Conservation (phyloP, 148 eudicot genomes). For the Rhododendron simsii region DNA sequence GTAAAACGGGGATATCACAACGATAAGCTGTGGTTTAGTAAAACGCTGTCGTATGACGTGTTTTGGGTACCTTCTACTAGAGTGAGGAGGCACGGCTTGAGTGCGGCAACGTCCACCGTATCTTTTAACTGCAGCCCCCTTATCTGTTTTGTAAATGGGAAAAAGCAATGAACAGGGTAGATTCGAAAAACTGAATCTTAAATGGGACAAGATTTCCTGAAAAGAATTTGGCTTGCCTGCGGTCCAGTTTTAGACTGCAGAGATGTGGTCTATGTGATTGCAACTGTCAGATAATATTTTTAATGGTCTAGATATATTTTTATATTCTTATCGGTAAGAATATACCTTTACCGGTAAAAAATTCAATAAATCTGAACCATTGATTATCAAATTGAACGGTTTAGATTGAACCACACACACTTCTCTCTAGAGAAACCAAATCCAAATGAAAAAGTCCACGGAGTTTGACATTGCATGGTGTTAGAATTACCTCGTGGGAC, state of each 20-base stretch:
- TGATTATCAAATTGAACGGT: too few species aligned
- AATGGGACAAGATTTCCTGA: neutral
- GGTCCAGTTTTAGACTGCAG: too few species aligned
- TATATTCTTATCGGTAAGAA: too few species aligned
- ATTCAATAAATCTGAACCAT: too few species aligned
- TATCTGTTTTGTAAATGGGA: slow-evolving; percentile 34
- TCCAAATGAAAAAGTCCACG: neutral
- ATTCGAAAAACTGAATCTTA: neutral
- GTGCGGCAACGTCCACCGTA: slow-evolving; percentile 84
- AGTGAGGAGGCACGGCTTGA: slow-evolving; percentile 76
- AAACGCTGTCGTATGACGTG: slow-evolving; percentile 22
- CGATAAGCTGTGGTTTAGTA: neutral
- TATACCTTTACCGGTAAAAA: too few species aligned
- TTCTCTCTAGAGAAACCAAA: too few species aligned
- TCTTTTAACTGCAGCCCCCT: slow-evolving; percentile 88
- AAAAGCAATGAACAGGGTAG: neutral
- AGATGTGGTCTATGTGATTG: too few species aligned
- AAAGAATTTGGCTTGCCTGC: too few species aligned
- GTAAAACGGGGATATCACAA: slow-evolving; percentile 7
- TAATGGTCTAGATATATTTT: too few species aligned
- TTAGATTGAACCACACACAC: too few species aligned
- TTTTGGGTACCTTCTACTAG: slow-evolving; percentile 69
- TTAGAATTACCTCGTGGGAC: slow-evolving; percentile 75
- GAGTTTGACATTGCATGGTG: neutral
- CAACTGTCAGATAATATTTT: too few species aligned